A percentile compares a stretch with the other conserved stretches of the same genome.
These are phyloP conservation scores for Zasmidium angulare DNA, from an alignment of 2,329 filamentous ascomycete genomes.

Conservation along the genomic window DNA sequence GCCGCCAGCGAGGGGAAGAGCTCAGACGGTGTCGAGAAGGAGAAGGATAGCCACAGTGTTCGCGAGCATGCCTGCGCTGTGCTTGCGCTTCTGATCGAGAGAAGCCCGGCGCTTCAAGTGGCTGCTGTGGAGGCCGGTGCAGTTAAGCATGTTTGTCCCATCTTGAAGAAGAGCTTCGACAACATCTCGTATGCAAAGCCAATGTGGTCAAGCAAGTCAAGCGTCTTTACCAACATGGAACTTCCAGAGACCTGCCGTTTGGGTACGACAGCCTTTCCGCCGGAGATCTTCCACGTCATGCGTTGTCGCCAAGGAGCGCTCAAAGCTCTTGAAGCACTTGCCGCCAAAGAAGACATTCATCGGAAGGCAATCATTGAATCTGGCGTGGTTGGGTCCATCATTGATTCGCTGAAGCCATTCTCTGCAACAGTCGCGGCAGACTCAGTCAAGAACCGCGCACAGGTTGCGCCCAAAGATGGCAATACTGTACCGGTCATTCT, in stretches of 20 bases:
- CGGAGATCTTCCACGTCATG: slow-evolving; percentile 66
- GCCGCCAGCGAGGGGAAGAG: slow-evolving; percentile 28
- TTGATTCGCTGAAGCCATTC: slow-evolving; percentile 73
- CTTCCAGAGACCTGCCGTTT: slow-evolving; percentile 45
- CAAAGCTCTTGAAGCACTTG: slow-evolving; percentile 77
- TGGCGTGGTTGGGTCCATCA: slow-evolving; percentile 76
- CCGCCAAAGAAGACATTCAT: slow-evolving; percentile 78
- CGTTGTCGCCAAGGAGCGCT: slow-evolving; percentile 74
- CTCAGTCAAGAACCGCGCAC: slow-evolving; percentile 34
- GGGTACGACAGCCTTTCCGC: slow-evolving; percentile 61
- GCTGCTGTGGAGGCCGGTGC: slow-evolving; percentile 72
- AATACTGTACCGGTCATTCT: slow-evolving; percentile 79
- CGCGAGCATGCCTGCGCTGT: slow-evolving; percentile 72
- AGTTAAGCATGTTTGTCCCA: slow-evolving; percentile 61
- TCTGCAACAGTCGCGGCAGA: slow-evolving; percentile 31
- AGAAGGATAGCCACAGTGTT: slow-evolving; percentile 49
- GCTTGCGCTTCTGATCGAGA: slow-evolving; percentile 74
- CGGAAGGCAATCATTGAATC: slow-evolving; percentile 79
- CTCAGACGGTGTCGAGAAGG: slow-evolving; percentile 16
- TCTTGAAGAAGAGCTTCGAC: slow-evolving; percentile 67
- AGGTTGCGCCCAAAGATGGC: slow-evolving; percentile 57
- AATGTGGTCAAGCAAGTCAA: slow-evolving; percentile 54
- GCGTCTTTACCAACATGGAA: slow-evolving; percentile 23
- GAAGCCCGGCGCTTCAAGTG: slow-evolving; percentile 76
- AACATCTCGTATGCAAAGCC: slow-evolving; percentile 50